These are phyloP conservation scores for Paxillus involutus DNA, from an alignment of 768 basidiomycete species.

Conservation along the genomic window DNA sequence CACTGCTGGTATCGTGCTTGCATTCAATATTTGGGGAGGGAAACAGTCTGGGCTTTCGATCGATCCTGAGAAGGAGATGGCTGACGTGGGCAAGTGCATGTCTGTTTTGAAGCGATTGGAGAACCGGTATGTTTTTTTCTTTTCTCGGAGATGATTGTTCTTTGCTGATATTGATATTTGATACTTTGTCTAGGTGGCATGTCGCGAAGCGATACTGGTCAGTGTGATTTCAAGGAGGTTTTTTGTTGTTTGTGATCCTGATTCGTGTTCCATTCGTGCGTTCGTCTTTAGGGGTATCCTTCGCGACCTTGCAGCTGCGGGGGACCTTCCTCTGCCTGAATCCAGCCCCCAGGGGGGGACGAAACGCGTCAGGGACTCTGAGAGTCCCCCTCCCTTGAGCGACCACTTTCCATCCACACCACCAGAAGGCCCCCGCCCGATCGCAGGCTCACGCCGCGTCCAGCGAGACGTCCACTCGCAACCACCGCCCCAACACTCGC, in stretches of 20 bases:
- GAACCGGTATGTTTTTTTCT: conserved; percentile 33
- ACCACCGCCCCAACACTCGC: conserved; percentile 5
- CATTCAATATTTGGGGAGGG: conserved; percentile 57
- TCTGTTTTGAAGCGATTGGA: conserved; percentile 37
- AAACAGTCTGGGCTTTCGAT: conserved; percentile 40
- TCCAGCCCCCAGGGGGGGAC: conserved; percentile 47
- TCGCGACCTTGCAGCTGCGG: conserved; percentile 69
- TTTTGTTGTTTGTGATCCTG: neutral
- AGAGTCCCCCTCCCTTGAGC: conserved; percentile 39
- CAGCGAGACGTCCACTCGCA: conserved; percentile 23
- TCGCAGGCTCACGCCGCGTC: conserved; percentile 37
- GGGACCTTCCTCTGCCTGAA: conserved; percentile 67
- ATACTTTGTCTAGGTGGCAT: conserved; percentile 39
- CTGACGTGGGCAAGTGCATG: conserved; percentile 53
- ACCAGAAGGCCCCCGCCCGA: conserved; percentile 23
- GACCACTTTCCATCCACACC: conserved; percentile 1
- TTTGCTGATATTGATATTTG: neutral
- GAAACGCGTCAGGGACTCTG: conserved; percentile 66
- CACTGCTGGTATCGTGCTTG: conserved; percentile 49
- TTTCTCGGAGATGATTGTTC: too few species aligned
- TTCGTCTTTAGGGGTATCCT: conserved; percentile 58
- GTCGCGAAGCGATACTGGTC: conserved; percentile 50
- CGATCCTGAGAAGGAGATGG: conserved; percentile 46
- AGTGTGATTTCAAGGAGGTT: conserved; percentile 10
- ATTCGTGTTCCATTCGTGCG: neutral